Conservation (phyloP, 345 rosid species). For the Luvunga scandens region DNA sequence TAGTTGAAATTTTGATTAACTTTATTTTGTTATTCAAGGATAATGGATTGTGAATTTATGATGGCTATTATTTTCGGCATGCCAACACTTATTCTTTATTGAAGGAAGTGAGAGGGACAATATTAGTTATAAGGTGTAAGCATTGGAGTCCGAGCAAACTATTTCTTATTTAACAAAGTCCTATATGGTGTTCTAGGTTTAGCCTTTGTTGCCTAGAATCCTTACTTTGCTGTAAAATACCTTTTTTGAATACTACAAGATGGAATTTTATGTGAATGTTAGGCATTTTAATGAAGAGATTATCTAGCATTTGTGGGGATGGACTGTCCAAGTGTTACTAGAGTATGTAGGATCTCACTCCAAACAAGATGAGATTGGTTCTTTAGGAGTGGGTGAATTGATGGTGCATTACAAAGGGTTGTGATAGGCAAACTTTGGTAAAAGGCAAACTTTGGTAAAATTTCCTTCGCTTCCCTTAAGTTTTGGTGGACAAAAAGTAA, state of each 20-base stretch:
- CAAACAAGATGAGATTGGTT: not conserved
- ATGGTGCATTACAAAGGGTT: not conserved
- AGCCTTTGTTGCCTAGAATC: not conserved
- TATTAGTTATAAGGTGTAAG: not conserved
- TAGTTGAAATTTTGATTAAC: not conserved
- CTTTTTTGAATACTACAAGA: no score
- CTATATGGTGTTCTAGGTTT: not conserved
- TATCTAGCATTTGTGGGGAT: not conserved
- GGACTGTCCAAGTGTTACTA: not conserved
- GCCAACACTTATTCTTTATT: not conserved
- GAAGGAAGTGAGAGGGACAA: not conserved
- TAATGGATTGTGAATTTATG: not conserved
- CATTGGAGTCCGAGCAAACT: not conserved
- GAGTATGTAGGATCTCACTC: not conserved
- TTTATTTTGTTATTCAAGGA: not conserved
- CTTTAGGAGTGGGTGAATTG: not conserved
- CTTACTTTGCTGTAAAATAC: not conserved
- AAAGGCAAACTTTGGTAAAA: not conserved
- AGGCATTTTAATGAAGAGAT: not conserved
- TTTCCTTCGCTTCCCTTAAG: not conserved
- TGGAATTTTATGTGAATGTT: not conserved
- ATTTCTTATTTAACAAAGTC: not conserved
- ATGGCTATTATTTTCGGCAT: not conserved
- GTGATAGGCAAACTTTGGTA: not conserved
- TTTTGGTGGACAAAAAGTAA: not conserved